A percentile compares a stretch with the other conserved stretches of the same genome.
Evolutionary conservation across 2,329 filamentous ascomycete genomes (phyloP).

Genomic region (Thyridium curvatum): DNA sequence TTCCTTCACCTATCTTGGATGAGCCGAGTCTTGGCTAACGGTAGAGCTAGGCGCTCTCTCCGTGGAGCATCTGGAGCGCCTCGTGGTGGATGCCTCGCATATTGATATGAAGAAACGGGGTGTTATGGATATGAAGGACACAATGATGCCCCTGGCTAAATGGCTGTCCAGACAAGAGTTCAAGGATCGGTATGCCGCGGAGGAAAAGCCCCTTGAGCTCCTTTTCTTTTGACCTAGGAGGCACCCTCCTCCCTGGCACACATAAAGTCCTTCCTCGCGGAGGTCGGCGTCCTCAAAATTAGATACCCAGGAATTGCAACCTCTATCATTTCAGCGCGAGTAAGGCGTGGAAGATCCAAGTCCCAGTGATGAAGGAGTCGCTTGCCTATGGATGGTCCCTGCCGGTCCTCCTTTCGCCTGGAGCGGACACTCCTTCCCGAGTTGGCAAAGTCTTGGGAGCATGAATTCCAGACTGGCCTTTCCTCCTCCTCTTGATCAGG

Average conservation of each 20-base stretch:
- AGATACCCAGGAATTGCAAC: constrained; percentile 3
- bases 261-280: neutral
- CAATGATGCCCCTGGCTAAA: constrained; percentile 70
- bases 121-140: constrained; percentile 92
- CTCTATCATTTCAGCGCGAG: neutral
- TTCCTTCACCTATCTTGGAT: neutral
- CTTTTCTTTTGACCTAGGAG: constrained; percentile 55
- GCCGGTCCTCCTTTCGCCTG: no score
- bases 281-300: neutral
- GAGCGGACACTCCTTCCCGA: no score
- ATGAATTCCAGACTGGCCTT: no score
- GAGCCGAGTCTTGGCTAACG: neutral
- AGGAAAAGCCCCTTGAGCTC: constrained; percentile 51
- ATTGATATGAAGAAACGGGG: constrained; percentile 93
- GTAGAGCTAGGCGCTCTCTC: constrained; percentile 56
- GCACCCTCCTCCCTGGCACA: neutral
- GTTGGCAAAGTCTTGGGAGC: no score
- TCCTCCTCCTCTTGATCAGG: no score
- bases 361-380: no score
- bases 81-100: constrained; percentile 87
- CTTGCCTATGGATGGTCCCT: no score
- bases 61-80: constrained; percentile 63
- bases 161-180: constrained; percentile 63
- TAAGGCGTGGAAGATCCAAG: no score
- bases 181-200: constrained; percentile 59